Evolutionary conservation across 139 green algal species (phyloP), one percentile per base, ranked within the genome.

Genomic region (Closterium sp.): DNA sequence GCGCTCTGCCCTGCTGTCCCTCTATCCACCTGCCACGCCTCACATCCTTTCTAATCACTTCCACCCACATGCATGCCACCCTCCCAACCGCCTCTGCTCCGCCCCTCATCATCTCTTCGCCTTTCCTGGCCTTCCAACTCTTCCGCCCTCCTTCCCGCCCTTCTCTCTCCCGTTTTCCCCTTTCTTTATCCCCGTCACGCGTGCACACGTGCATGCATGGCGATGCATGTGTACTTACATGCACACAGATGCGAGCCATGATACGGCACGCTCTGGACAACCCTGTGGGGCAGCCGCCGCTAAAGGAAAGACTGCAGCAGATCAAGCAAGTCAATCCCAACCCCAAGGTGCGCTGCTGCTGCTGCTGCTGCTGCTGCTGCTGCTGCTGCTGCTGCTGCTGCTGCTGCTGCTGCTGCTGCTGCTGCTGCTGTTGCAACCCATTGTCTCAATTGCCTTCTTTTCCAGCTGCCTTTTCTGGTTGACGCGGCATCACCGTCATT

Each of bases 201-300:
- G 85, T 22, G 11, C 85, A 88, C 30, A 32, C 22, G 2, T 21
- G 30, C 29, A 88, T 38, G 29, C 17, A 79, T 13, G 38, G 38
- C 38, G n/a, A 62, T 62, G 42, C 62, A 79, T 27, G 17, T 5
- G 17, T 79, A 24, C 10, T 21, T 70, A 3, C 17, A 3, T 2
- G 21, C 27, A 85, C 70, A 29, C 86, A 93, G 93, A 85, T 95
- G 92, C 28, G 86, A 9, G 91, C 27, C 32, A 95, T 95, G 93
- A 38, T 95, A 32, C 19, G n/a, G 30, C 10, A 88, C 3, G 93
- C 93, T 1, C 28, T 95, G 22, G 42, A 95, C 86, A 91, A 95
- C 31, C 93, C 93, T 13, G 85, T 95, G 13, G 93, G 93, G 21
- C 73, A 27, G 86, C 31, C 29, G 5, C 88, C 92, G 13, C 89